Evolutionary conservation across 2,329 filamentous ascomycete species (phyloP), one percentile per base, ranked within the genome.

Genomic region (Verticillium albo-atrum): DNA sequence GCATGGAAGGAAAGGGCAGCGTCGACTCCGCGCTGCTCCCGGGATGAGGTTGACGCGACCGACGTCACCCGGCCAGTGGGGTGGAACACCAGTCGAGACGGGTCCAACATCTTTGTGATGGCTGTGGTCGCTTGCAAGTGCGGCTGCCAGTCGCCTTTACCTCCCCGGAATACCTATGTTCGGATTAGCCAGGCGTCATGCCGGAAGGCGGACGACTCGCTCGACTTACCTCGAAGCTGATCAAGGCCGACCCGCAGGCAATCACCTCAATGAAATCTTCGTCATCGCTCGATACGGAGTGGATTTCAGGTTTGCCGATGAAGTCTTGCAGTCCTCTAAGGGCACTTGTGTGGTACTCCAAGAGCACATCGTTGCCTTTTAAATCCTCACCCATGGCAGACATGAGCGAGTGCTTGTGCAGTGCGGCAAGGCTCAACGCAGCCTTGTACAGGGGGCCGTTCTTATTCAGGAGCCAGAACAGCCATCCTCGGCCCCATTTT

Each of bases 231-330:
- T 70, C 64, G 10, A 70, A 69, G 3, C 67, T 68, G 30, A 70
- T 69, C 15, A 70, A 61, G 6, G 67, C 65, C 12, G 63, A 62
- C 0, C 68, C 68, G 3, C 66, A 66, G 0, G 67, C 67, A 1
- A 70, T 58, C 28, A 70, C 67, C 30, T 70, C 68, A 4, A 70
- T 61, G 54, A 62, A 63, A 32, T 65, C 60, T 27, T 70, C 67
- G 0, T 60, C 62, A 15, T 56, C 61, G 1, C 61, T 56, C 0
- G 59, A 56, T 6, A 65, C 66, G 6, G 65, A 64, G 2, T 66
- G 61, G 2, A 68, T 63, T 14, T 67, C 61, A 12, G 42, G 42
- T 12, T 47, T 6, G 10, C 42, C 42, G n/a, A 47, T 47, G 9
- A 47, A 47, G 14, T 47, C 42, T n/a, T 47, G 42, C 9, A 47